A percentile compares a stretch with the other conserved stretches of the same genome.
phyloP scores from a whole-genome alignment of 225 moss, liverwort and hornwort genomes.

The Takakia lepidozioides region DNA sequence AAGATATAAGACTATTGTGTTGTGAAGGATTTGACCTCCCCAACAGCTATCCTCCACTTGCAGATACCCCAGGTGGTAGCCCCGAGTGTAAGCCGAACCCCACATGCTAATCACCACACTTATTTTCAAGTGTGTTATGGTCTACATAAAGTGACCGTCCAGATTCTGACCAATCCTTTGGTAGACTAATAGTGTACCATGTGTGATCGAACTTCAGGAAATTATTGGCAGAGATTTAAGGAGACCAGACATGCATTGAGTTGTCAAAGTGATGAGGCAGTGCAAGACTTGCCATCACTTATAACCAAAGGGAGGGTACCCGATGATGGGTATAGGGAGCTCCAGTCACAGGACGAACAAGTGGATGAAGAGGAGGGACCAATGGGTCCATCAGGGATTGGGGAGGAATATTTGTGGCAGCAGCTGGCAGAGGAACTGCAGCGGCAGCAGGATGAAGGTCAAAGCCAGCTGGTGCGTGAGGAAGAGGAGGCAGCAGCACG shows the following conservation, averaged over 20 bases:
- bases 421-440: constrained; percentile 81
- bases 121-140: too few relatives aligned
- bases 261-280: constrained; percentile 13
- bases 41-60: too few relatives aligned
- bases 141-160: too few relatives aligned
- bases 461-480: constrained; percentile 56
- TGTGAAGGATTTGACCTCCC: too few relatives aligned
- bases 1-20: too few relatives aligned
- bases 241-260: constrained; percentile 8
- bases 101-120: too few relatives aligned
- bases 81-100: too few relatives aligned
- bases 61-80: too few relatives aligned
- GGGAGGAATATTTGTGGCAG: constrained; percentile 87
- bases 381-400: constrained; percentile 34
- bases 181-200: too few relatives aligned
- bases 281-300: constrained; percentile 7
- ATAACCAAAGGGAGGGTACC: constrained; percentile 11
- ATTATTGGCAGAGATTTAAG: constrained; percentile 41
- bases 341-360: constrained; percentile 26
- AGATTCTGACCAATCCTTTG: too few relatives aligned
- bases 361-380: constrained; percentile 26
- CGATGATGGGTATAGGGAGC: constrained; percentile 21
- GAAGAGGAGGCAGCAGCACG: constrained; percentile 87
- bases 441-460: constrained; percentile 61
- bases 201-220: constrained; percentile 19